Evolutionary conservation across 108 stramenopile species (phyloP), one percentile per base, ranked within the genome.

Genomic region (Conticribra weissflogii): DNA sequence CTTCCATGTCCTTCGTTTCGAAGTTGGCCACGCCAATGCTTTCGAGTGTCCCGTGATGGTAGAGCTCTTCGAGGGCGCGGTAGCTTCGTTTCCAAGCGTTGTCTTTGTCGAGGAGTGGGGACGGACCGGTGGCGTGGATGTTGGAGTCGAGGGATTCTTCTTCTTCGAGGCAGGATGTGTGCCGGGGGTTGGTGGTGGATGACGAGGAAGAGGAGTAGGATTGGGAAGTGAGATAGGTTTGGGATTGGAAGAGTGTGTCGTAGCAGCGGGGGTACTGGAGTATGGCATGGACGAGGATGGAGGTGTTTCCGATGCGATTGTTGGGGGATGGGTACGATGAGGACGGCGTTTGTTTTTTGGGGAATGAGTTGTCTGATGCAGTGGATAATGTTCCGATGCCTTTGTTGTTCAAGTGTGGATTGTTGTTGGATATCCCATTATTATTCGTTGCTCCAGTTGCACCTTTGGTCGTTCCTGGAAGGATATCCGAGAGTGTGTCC

Each of bases 21-120:
- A 95, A 95, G 76, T 95, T 92, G 25, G 88, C 81, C 2, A 95
- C 85, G 9, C 94, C 94, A 51, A 95, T 95, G 33, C 83, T 81
- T 41, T 79, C 84, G 14, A 95, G 67, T 7, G 44, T 32, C 2
- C 66, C 75, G 0, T 63, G 62, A 18, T 78, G 48, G 65, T 87
- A 87, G 33, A 91, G 17, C 17, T 89, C 85, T 63, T 95, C 94
- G 23, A 95, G 73, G 19, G 87, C 88, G 52, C 77, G 90, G 86
- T 91, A 95, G 23, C 79, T 81, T 23, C 74, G 81, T 72, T 86
- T 87, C 86, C 86, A 95, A 1, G 94, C 88, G 53, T 81, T 70
- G 9, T 88, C 83, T 27, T 73, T 73, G 32, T 92, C 83, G 24
- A 62, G 22, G 41, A 85, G 76, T 19, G 94, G 94, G 23, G 88